Evolutionary conservation across 179 eudicot species (phyloP).

Genomic region (Heliamphora ciliata): DNA sequence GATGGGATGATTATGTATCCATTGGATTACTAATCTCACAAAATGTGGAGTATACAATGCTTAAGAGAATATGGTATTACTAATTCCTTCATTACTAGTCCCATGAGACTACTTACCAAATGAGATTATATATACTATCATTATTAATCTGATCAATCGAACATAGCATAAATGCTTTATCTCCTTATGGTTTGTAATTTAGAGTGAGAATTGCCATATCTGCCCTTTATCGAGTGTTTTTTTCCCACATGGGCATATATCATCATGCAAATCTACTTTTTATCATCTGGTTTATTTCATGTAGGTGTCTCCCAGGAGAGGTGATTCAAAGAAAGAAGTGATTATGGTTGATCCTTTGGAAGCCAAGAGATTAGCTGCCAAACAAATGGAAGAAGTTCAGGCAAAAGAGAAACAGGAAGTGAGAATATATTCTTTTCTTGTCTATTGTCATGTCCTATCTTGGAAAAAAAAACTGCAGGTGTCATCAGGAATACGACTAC

Average conservation of each 20-base stretch:
- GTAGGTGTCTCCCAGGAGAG: conserved; percentile 47
- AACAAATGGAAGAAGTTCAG: conserved; percentile 63
- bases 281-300: neutral
- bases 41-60: too few species aligned
- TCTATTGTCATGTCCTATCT: neutral
- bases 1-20: too few species aligned
- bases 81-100: too few species aligned
- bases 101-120: too few species aligned
- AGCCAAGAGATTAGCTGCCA: conserved; percentile 85
- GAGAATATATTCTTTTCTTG: conserved; percentile 17
- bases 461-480: neutral
- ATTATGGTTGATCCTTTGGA: conserved; percentile 90
- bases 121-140: too few species aligned
- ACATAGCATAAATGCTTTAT: neutral
- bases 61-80: too few species aligned
- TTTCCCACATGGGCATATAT: neutral
- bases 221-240: conserved; percentile 1
- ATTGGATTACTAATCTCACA: too few species aligned
- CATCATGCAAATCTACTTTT: neutral
- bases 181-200: too few species aligned
- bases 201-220: neutral
- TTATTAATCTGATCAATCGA: too few species aligned
- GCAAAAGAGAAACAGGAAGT: conserved; percentile 64
- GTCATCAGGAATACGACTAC: neutral
- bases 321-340: conserved; percentile 42